Evolutionary conservation across 257 asterid genomes (phyloP).

Genomic region (Penstemon newberryi): DNA sequence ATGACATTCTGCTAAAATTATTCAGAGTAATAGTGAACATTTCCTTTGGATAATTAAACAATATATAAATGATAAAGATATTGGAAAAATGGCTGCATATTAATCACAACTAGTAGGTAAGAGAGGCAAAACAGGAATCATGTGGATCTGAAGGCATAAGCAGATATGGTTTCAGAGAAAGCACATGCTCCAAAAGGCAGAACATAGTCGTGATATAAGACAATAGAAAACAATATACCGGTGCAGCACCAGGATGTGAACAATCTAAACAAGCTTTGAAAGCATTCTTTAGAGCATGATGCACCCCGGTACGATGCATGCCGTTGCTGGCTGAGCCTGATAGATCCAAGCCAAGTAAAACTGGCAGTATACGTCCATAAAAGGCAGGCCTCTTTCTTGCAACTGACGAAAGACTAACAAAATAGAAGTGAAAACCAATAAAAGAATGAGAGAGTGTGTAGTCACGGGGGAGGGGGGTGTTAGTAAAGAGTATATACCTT

Average conservation of each 20-base stretch:
- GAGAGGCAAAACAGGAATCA: conserved; percentile 14
- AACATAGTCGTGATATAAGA: conserved; percentile 16
- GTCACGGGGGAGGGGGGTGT: background rate
- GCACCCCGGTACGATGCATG: conserved; percentile 68
- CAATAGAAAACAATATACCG: conserved; percentile 55
- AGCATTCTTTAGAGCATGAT: conserved; percentile 84
- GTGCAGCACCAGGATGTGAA: conserved; percentile 93
- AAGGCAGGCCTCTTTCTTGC: conserved; percentile 95
- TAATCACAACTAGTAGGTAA: background rate
- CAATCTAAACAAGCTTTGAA: conserved; percentile 88
- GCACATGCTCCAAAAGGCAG: conserved; percentile 17
- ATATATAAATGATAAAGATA: conserved; percentile 2
- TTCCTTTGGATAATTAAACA: conserved; percentile 9
- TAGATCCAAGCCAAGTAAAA: conserved; percentile 80
- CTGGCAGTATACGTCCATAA: conserved; percentile 96
- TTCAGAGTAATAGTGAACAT: background rate
- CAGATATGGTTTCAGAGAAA: conserved; percentile 12
- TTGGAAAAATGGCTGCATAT: conserved; percentile 12
- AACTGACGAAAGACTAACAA: conserved; percentile 76
- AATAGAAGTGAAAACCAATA: conserved; percentile 27
- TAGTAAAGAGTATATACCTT: conserved; percentile 42
- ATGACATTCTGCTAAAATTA: conserved; percentile 3
- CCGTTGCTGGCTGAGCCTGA: conserved; percentile 65
- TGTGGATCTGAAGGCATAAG: conserved; percentile 15
- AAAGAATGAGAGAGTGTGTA: conserved; percentile 23